Percentiles rank a stretch among this genome's conserved stretches.
Conservation (phyloP, 108 stramenopile species). For the Cyclotella baltica region DNA sequence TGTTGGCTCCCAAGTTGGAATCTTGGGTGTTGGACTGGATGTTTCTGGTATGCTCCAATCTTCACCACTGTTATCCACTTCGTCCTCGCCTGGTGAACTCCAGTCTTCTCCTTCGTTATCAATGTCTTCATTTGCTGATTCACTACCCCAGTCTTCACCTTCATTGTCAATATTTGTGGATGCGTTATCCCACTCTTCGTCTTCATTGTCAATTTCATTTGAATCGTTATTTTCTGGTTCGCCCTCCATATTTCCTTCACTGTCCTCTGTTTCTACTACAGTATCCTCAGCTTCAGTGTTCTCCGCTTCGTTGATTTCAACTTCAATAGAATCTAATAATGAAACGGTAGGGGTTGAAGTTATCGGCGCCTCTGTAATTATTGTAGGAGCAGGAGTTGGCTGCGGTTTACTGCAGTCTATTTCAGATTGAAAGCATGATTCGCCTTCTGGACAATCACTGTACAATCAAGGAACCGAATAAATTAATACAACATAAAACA, state of each 20-base stretch:
- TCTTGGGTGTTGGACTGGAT: constrained; percentile 24
- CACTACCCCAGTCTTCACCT: constrained; percentile 42
- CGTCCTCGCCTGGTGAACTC: neutral
- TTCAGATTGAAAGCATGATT: constrained; percentile 20
- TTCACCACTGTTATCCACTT: constrained; percentile 43
- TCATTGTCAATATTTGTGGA: constrained; percentile 32
- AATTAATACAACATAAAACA: neutral
- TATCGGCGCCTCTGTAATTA: neutral
- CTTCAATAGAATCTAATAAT: too few relatives aligned
- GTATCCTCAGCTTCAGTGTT: too few relatives aligned
- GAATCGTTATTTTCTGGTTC: neutral
- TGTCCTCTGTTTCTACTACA: too few relatives aligned
- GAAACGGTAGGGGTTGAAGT: too few relatives aligned
- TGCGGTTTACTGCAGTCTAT: constrained; percentile 33
- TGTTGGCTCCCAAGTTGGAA: constrained; percentile 43
- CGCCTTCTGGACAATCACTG: constrained; percentile 29
- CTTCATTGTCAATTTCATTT: constrained; percentile 36
- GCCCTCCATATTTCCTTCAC: neutral
- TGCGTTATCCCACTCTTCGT: constrained; percentile 37
- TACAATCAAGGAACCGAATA: neutral
- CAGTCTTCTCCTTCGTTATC: constrained; percentile 49
- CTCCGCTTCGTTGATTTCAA: too few relatives aligned
- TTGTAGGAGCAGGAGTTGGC: constrained; percentile 5
- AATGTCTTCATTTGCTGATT: constrained; percentile 11
- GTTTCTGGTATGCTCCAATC: constrained; percentile 35